Conservation (phyloP, 2,329 filamentous ascomycete genomes). For the Blastomyces gilchristii region DNA sequence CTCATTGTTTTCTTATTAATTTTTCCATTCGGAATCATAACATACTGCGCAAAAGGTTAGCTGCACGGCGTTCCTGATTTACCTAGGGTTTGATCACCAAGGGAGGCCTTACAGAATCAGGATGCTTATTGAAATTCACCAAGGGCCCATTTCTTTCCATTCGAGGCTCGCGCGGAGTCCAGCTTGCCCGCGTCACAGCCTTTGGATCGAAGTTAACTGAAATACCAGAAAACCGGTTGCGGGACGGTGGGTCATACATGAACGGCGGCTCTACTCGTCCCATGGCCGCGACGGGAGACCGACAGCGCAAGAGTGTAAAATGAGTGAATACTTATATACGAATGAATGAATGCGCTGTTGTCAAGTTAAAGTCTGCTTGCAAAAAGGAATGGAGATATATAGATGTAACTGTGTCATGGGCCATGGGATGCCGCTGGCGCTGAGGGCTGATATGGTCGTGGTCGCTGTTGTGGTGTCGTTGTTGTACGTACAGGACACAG, state of each 20-base stretch:
- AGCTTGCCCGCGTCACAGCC: conserved; percentile 70
- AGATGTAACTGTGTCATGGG: not conserved
- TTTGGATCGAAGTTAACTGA: conserved; percentile 69
- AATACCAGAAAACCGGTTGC: conserved; percentile 44
- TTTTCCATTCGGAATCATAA: conserved; percentile 51
- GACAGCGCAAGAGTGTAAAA: conserved; percentile 21
- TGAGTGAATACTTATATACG: not conserved
- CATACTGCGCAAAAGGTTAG: conserved; percentile 26
- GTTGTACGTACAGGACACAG: conserved; percentile 14
- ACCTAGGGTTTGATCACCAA: conserved; percentile 6
- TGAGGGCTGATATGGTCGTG: not conserved
- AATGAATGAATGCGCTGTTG: not conserved
- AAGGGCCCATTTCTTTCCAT: conserved; percentile 64
- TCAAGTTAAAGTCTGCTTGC: not conserved
- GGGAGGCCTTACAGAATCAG: conserved; percentile 53
- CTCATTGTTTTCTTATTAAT: conserved; percentile 57
- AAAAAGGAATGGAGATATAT: not conserved
- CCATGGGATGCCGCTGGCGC: not conserved
- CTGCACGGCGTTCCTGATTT: not conserved
- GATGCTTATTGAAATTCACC: conserved; percentile 73
- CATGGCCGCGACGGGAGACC: conserved; percentile 26
- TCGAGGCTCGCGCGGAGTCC: conserved; percentile 48
- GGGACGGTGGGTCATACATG: conserved; percentile 54
- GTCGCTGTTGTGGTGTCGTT: conserved; percentile 5
- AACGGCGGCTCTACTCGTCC: conserved; percentile 56